These are phyloP conservation scores for Hericium rajendrae DNA, from an alignment of 768 basidiomycete species.

Conservation along the genomic window DNA sequence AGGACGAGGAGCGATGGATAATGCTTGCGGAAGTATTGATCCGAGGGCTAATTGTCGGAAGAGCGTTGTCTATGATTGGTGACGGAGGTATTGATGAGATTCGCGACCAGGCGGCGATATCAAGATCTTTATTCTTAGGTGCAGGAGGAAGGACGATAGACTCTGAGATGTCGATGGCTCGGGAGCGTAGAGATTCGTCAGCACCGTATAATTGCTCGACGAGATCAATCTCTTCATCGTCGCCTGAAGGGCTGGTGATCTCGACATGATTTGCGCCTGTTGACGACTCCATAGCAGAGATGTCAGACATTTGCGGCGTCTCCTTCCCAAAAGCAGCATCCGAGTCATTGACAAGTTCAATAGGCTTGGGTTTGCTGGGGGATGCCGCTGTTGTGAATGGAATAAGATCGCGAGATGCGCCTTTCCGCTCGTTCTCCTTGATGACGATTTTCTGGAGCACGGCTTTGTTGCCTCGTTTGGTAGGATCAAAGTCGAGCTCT, in stretches of 20 bases:
- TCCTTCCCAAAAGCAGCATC: constrained; percentile 20
- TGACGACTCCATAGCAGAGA: not conserved
- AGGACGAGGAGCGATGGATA: not conserved
- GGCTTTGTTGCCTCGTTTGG: constrained; percentile 76
- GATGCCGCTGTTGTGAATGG: constrained; percentile 15
- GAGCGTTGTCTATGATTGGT: constrained; percentile 24
- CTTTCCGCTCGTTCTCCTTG: constrained; percentile 54
- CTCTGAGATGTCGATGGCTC: constrained; percentile 71
- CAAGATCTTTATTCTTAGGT: constrained; percentile 85
- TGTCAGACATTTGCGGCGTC: constrained; percentile 10
- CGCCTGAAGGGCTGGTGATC: constrained; percentile 1
- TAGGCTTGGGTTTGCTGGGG: not conserved
- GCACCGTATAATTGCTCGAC: constrained; percentile 92
- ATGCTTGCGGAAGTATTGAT: no score
- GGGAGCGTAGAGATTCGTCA: constrained; percentile 60
- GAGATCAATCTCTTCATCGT: constrained; percentile 81
- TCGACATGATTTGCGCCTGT: not conserved
- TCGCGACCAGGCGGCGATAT: constrained; percentile 75
- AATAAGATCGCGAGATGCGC: constrained; percentile 45
- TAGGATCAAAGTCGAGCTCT: constrained; percentile 89
- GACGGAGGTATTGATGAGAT: constrained; percentile 41
- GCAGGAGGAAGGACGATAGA: constrained; percentile 73
- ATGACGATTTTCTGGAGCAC: constrained; percentile 66
- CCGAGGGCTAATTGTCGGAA: not conserved
- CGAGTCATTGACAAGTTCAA: constrained; percentile 9